These are phyloP conservation scores for Sporothrix globosa DNA, from an alignment of 2,329 filamentous ascomycete genomes.

Conservation along the genomic window DNA sequence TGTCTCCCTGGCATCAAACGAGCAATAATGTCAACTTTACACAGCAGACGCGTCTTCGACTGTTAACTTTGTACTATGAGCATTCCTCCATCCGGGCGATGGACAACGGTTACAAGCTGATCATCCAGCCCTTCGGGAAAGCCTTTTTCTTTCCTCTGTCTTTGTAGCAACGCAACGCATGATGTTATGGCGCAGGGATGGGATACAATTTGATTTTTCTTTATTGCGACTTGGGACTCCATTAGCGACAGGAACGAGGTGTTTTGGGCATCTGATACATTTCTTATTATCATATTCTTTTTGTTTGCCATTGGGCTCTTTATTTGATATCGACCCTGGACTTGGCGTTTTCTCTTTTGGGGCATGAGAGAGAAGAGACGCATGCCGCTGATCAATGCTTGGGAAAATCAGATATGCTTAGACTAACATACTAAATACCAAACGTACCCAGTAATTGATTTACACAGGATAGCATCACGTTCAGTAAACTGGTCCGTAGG, in stretches of 20 bases:
- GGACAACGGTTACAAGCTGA: neutral
- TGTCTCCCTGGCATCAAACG: neutral
- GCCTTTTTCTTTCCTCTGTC: neutral
- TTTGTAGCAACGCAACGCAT: conserved; percentile 31
- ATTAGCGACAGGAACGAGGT: conserved; percentile 26
- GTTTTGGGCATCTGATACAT: conserved; percentile 19
- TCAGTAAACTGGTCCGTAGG: too few relatives aligned
- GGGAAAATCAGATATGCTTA: conserved; percentile 12
- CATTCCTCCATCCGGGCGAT: neutral
- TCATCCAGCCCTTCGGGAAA: neutral
- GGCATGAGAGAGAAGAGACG: neutral
- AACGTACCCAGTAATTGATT: neutral
- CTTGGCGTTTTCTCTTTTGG: conserved; percentile 20
- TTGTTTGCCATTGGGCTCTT: neutral
- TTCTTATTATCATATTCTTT: conserved; percentile 14
- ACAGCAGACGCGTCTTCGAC: neutral
- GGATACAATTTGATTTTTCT: conserved; percentile 16
- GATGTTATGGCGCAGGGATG: conserved; percentile 25
- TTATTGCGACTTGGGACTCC: conserved; percentile 17
- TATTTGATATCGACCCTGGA: conserved; percentile 25
- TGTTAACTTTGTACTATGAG: conserved; percentile 10
- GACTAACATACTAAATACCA: neutral
- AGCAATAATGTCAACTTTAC: conserved; percentile 8
- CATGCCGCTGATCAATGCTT: neutral
- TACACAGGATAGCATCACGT: neutral